Base-by-base conservation (phyloP, 176 grass and related monocot genomes). In the Calamus simplicifolius region DNA sequence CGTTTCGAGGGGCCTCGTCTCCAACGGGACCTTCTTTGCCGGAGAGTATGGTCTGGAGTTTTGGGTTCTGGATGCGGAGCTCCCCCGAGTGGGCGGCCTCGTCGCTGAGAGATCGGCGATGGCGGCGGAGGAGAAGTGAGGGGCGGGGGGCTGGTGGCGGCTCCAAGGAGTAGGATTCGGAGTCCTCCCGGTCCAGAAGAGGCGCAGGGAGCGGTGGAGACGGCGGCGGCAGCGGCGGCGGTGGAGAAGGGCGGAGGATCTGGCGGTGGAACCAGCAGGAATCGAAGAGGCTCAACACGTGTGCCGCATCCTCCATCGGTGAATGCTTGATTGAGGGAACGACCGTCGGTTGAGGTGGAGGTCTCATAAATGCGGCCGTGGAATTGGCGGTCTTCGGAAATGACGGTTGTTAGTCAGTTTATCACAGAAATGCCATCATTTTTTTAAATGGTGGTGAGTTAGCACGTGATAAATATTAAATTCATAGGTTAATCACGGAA, bases 1-100 rank as follows among this genome's bases (percentile, higher is more conserved):
- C 3, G 53, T 54, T 13, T 14, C 52, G 57, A 18, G 12, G 52
- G 48, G 52, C 68, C 56, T 54, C 62, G 76, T 48, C 57, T 48
- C 27, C 55, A 13, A 21, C 26, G 1, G 61, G 52, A 1, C 78
- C 69, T 51, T 76, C 79, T 59, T 98, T 98, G 7, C 81, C 70
- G 19, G 93, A 92, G 29, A 80, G 59, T 58, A 92, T 85, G 58
- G 81, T 91, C 58, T 74, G 38, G 48, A 91, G 84, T 18, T 60
- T n/a, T 66, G 28, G 59, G 0, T 50, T 49, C 25, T 14, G 70
- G 15, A 62, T 25, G 17, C 15, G 17, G 50, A 48, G 58, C 4
- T 14, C 35, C 6, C 12, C 49, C 5, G 54, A 59, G 55, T 5
- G 27, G 50, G 26, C 6, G 29, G 49, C 28, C 28, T 55, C 58